These are phyloP conservation scores for Aspergillus sp. DNA, from an alignment of 2,329 filamentous ascomycete genomes.

Conservation along the genomic window DNA sequence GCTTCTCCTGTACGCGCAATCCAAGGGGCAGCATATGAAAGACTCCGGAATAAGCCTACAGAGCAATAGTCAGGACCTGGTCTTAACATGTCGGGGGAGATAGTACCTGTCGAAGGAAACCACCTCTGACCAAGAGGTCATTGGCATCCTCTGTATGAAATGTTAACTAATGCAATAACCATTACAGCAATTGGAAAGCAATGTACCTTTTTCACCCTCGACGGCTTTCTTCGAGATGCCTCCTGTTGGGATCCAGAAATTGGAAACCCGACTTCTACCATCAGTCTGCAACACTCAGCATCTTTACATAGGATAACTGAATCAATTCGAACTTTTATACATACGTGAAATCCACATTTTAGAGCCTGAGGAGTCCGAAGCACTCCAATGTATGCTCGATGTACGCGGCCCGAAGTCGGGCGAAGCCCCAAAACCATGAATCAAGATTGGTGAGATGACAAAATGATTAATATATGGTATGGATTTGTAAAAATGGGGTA, in stretches of 20 bases:
- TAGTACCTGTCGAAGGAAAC: constrained; percentile 66
- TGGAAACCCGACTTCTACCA: constrained; percentile 60
- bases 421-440: constrained; percentile 24
- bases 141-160: constrained; percentile 52
- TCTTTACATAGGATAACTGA: not conserved
- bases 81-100: not conserved
- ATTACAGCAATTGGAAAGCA: too few species aligned
- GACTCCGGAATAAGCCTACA: constrained; percentile 75
- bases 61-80: not conserved
- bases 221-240: constrained; percentile 55
- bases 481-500: not conserved
- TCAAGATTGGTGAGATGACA: not conserved
- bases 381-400: constrained; percentile 20
- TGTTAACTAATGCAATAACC: too few species aligned
- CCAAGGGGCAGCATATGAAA: constrained; percentile 91
- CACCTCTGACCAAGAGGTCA: constrained; percentile 63
- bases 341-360: constrained; percentile 34
- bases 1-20: constrained; percentile 78
- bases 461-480: constrained; percentile 1
- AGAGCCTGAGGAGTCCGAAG: constrained; percentile 11
- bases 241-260: constrained; percentile 73
- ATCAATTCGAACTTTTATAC: not conserved
- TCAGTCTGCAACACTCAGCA: constrained; percentile 42
- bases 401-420: constrained; percentile 18
- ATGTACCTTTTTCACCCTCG: constrained; percentile 41